phyloP scores from a whole-genome alignment of 2,329 filamentous ascomycete genomes.

The Clarireedia paspali region DNA sequence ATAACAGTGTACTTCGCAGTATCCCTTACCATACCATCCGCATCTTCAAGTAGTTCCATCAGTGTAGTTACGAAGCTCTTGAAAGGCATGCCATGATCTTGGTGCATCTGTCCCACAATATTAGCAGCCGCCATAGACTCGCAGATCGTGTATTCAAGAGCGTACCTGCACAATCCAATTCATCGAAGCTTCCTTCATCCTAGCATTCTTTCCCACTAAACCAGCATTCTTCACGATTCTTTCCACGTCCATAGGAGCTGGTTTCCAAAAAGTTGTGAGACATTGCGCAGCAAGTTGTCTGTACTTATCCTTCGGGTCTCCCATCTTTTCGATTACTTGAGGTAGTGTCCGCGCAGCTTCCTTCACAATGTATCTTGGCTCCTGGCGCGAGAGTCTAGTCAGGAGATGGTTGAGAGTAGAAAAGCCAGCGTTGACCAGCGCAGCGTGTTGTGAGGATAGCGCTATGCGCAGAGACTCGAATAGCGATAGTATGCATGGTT shows the following conservation, averaged over 20 bases:
- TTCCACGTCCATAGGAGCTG: slow-evolving; percentile 68
- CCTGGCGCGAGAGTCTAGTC: slow-evolving; percentile 78
- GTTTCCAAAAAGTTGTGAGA: slow-evolving; percentile 68
- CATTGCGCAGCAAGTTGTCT: slow-evolving; percentile 66
- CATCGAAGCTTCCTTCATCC: slow-evolving; percentile 79
- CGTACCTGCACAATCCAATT: slow-evolving; percentile 73
- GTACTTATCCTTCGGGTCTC: slow-evolving; percentile 81
- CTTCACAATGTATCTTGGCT: slow-evolving; percentile 63
- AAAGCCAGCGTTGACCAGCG: slow-evolving; percentile 75
- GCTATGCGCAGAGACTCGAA: slow-evolving; percentile 77
- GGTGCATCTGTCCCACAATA: slow-evolving; percentile 57
- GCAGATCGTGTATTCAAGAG: background rate
- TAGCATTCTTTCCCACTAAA: slow-evolving; percentile 71
- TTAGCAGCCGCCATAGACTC: background rate
- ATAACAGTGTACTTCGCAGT: slow-evolving; percentile 76
- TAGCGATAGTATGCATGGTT: slow-evolving; percentile 59
- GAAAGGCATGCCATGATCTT: slow-evolving; percentile 72
- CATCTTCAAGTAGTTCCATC: slow-evolving; percentile 83
- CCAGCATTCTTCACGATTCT: slow-evolving; percentile 69
- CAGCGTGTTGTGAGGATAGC: slow-evolving; percentile 67
- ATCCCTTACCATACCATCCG: slow-evolving; percentile 80
- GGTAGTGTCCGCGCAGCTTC: slow-evolving; percentile 66
- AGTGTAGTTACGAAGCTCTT: slow-evolving; percentile 73
- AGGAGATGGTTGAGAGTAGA: slow-evolving; percentile 82
- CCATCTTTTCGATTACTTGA: slow-evolving; percentile 74